Evolutionary conservation across 768 basidiomycete species (phyloP), one percentile per base, ranked within the genome.

Genomic region (Pleurotus tuber-regium): DNA sequence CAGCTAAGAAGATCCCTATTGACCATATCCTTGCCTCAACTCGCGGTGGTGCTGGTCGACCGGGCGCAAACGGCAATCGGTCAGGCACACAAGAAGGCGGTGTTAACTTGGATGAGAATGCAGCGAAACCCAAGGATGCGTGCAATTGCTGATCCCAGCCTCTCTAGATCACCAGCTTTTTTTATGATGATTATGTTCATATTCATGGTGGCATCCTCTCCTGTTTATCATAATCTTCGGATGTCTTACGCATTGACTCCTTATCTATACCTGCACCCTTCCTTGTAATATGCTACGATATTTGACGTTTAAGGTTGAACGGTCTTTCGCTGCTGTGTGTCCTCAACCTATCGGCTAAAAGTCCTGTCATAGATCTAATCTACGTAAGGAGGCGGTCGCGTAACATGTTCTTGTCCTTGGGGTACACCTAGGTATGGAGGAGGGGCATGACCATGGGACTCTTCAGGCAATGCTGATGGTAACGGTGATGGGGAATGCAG

Each of bases 21-120:
- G 96, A 98, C 61, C 89, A 92, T 59, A 94, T 97, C 61, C 71
- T 94, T 58, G 91, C 92, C 43, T 88, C 94, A 10, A 84, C 87
- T 33, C 84, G 88, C 38, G 83, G 84, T 35, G 79, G 72, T 42
- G 73, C 81, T 21, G 83, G 83, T 21, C 82, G 86, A 59, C 74
- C 82, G 51, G 85, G 84, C 54, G 74, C 74, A 51, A 67, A 77
- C 4, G 76, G 80, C 33, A 70, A 67, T 57, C 80, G 86, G 54
- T 65, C 73, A 4, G 80, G 79, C 54, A 68, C 72, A 36, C 65
- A 75, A 44, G 77, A 81, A 64, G 75, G 77, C 57, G 74, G 71
- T 38, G 87, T 93, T 41, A 89, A 83, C 61, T 74, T 92, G 54
- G 82, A 87, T 43, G 84, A 83, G 67, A 82, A 80, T 62, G 70